These are phyloP conservation scores for Lomentospora prolificans DNA, from an alignment of 2,329 filamentous ascomycete species.

Conservation along the genomic window DNA sequence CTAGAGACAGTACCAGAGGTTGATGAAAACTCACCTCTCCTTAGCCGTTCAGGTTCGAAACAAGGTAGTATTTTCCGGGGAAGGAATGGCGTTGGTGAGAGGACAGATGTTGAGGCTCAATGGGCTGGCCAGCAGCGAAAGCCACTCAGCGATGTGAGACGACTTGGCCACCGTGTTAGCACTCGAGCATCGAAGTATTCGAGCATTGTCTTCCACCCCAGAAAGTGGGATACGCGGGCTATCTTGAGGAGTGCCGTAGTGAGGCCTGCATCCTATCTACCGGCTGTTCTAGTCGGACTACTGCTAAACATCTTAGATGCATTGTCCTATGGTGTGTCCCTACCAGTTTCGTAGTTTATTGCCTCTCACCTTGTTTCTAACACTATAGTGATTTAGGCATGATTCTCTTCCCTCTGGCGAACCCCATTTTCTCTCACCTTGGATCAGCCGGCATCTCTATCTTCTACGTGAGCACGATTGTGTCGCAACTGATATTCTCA, in stretches of 20 bases:
- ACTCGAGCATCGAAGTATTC: background rate
- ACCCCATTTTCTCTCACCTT: constrained; percentile 72
- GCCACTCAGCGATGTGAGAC: background rate
- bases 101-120: constrained; percentile 14
- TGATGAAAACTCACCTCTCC: constrained; percentile 36
- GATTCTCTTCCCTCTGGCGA: constrained; percentile 89
- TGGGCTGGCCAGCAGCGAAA: background rate
- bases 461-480: constrained; percentile 96
- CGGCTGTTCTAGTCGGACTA: constrained; percentile 79
- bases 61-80: constrained; percentile 30
- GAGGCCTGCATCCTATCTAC: constrained; percentile 61
- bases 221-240: constrained; percentile 58
- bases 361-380: background rate
- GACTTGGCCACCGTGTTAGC: constrained; percentile 4
- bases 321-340: constrained; percentile 67
- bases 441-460: constrained; percentile 94
- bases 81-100: constrained; percentile 23
- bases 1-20: constrained; percentile 6
- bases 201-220: constrained; percentile 43
- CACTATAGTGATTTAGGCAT: constrained; percentile 43
- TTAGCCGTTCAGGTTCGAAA: constrained; percentile 37
- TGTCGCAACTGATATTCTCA: constrained; percentile 86
- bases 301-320: constrained; percentile 91
- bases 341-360: background rate
- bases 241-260: constrained; percentile 57